Conservation (phyloP, 2,329 filamentous ascomycete genomes). For the Penicillium sp. region DNA sequence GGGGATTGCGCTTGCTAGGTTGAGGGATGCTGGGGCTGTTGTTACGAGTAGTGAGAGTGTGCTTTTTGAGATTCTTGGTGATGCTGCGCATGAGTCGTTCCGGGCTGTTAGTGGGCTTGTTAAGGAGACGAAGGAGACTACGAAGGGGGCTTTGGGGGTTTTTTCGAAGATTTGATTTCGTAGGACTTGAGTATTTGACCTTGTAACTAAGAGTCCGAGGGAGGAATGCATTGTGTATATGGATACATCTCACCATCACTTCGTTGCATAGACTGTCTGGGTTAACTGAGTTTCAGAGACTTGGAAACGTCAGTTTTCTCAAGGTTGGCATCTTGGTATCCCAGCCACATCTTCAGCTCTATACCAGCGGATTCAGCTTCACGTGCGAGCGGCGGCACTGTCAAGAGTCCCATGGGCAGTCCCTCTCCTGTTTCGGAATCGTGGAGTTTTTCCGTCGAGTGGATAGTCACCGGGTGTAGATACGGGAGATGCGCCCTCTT, state of each 20-base stretch:
- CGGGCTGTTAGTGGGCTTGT: slow-evolving; percentile 70
- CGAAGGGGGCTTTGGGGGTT: slow-evolving; percentile 64
- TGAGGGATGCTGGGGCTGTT: slow-evolving; percentile 71
- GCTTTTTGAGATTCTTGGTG: slow-evolving; percentile 84
- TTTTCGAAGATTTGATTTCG: slow-evolving; percentile 57
- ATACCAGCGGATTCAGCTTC: slow-evolving; percentile 2
- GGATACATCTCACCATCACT: not conserved
- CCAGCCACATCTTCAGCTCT: slow-evolving; percentile 4
- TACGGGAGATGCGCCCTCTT: slow-evolving; percentile 3
- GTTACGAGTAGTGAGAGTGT: slow-evolving; percentile 88
- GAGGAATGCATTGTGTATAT: not conserved
- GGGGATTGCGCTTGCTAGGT: slow-evolving; percentile 69
- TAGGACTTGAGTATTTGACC: no score
- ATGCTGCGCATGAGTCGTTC: slow-evolving; percentile 70
- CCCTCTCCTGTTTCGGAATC: not conserved
- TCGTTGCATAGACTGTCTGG: not conserved
- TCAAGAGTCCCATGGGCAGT: not conserved
- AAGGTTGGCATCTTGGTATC: not conserved
- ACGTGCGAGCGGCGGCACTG: not conserved
- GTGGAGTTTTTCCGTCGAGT: not conserved
- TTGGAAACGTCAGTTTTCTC: not conserved
- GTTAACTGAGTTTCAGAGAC: not conserved
- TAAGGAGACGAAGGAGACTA: slow-evolving; percentile 70
- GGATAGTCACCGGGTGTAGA: slow-evolving; percentile 3
- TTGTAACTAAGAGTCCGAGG: not conserved